Percentiles rank a stretch among this genome's conserved stretches.
phyloP scores from a whole-genome alignment of 2,329 filamentous ascomycete species.

The Paecilomyces fulvus region DNA sequence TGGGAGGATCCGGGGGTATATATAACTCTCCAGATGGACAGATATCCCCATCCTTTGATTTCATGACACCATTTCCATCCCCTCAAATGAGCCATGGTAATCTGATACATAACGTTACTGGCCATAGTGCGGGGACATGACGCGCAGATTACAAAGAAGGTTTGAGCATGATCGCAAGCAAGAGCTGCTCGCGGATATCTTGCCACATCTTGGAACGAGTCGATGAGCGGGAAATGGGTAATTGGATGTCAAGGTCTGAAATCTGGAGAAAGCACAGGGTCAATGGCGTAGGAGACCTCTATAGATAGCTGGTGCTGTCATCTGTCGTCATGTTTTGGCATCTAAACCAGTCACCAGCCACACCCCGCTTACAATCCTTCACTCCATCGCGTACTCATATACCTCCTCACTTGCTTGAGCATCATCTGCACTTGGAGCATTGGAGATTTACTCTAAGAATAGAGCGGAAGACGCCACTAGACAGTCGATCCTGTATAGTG shows the following conservation, averaged over 20 bases:
- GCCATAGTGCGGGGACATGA: background rate
- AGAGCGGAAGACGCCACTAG: background rate
- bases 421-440: background rate
- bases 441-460: background rate
- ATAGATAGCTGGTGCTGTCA: constrained; percentile 1
- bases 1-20: background rate
- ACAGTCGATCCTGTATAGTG: background rate
- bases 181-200: background rate
- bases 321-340: background rate
- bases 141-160: background rate
- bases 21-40: background rate
- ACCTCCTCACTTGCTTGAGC: background rate
- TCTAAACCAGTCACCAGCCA: background rate
- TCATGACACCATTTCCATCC: background rate
- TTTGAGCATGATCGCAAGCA: background rate
- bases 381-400: background rate
- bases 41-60: background rate
- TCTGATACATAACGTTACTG: background rate
- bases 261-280: background rate
- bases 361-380: background rate
- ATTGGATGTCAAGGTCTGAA: background rate
- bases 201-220: background rate
- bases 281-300: background rate
- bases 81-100: background rate
- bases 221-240: background rate